Base-by-base conservation (phyloP, 352 stramenopile species). In the Globisporangium spiculum region DNA sequence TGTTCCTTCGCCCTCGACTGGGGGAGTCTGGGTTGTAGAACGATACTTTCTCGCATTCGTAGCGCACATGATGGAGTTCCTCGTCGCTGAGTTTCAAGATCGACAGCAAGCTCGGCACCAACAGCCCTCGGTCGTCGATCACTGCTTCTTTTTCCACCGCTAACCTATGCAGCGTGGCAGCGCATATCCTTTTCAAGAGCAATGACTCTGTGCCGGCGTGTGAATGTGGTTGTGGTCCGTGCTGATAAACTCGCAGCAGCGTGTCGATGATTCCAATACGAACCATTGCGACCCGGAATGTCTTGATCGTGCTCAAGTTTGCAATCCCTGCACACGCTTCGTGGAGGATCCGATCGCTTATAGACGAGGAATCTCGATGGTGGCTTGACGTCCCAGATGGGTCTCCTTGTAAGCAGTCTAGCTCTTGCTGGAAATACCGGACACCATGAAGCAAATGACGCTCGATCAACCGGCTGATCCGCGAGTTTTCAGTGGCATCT, bases 1-100 rank as follows among this genome's bases (percentile, higher is more conserved):
- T 55, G 9, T 22, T 22, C 24, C 34, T 53, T 16, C 24, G 62
- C 22, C 46, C 48, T 18, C n/a, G 22, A 36, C 7, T 60, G n/a
- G 58, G 14, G 12, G 50, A 22, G 24, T 72, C 63, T 0, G 66
- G 63, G 0, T 59, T 63, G 8, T 80, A 87, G 9, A 91, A 63
- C 16, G 84, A 90, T 10, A 90, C 75, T 50, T 92, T 89, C 58
- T 90, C 82, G 53, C 80, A 90, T 58, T 89, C 80, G 60, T 92
- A 93, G n/a, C 81, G 81, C 8, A 91, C 81, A 67, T 89, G 77
- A 26, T 91, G 81, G 5, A 93, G 74, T 30, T 88, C 83, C 14
- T 90, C 84, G 36, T 91, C 83, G 1, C 60, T 84, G 26, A 88
- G 80, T 14, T 69, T 64, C 4, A 93, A 61, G 18, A 91, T 85